Percentiles rank a stretch among this genome's conserved stretches.
Evolutionary conservation across 345 rosid genomes (phyloP).

Genomic region (Hibiscus syriacus): DNA sequence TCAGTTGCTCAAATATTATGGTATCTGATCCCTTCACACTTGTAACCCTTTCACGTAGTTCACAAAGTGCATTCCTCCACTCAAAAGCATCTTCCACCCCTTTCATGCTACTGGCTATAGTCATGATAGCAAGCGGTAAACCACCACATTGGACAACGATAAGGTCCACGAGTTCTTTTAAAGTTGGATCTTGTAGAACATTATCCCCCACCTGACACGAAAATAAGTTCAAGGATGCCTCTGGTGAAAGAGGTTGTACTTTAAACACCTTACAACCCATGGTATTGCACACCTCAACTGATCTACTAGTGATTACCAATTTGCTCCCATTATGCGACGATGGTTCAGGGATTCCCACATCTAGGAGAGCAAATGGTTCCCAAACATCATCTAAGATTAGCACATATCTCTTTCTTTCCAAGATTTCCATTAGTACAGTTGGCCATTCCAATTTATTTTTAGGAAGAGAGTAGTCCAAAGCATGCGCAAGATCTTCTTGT

Average conservation of each 20-base stretch:
- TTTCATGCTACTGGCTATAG: not conserved
- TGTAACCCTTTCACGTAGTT: not conserved
- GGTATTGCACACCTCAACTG: not conserved
- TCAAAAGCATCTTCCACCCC: not conserved
- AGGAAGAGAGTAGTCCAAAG: not conserved
- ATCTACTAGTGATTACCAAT: slow-evolving; percentile 1
- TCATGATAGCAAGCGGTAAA: not conserved
- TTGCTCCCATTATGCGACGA: not conserved
- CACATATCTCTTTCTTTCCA: not conserved
- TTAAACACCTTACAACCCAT: slow-evolving; percentile 4
- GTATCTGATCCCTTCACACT: not conserved
- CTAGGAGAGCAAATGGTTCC: not conserved
- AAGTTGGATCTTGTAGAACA: not conserved
- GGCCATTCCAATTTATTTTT: not conserved
- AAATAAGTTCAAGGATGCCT: not conserved
- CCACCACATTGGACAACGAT: not conserved
- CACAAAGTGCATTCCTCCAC: slow-evolving; percentile 3
- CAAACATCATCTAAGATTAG: slow-evolving; percentile 10
- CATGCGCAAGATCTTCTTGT: not conserved
- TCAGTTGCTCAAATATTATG: not conserved
- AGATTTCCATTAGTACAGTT: not conserved
- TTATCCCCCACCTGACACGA: not conserved
- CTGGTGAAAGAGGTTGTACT: not conserved
- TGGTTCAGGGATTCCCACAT: not conserved
- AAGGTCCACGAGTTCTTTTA: not conserved